These are phyloP conservation scores for Chaetomium cochliodes DNA, from an alignment of 495 filamentous ascomycete genomes.

Conservation along the genomic window DNA sequence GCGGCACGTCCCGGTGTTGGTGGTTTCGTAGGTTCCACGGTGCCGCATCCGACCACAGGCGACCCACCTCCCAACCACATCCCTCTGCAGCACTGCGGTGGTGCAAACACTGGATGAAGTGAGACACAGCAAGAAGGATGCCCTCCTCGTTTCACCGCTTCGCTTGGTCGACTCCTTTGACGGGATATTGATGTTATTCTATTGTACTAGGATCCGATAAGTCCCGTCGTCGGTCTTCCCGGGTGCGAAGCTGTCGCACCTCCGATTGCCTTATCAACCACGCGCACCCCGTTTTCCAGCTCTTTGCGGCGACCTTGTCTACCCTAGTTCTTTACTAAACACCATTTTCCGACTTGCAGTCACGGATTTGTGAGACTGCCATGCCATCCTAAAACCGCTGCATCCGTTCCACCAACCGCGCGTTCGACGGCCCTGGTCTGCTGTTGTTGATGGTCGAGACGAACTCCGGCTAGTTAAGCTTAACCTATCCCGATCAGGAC, in stretches of 20 bases:
- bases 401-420: background rate
- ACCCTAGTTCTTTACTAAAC: background rate
- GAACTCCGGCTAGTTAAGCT: background rate
- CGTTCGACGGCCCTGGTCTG: background rate
- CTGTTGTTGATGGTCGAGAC: background rate
- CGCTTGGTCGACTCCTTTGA: background rate
- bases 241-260: background rate
- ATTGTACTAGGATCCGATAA: background rate
- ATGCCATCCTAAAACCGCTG: slow-evolving; percentile 19
- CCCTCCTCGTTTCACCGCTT: background rate
- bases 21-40: background rate
- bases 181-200: background rate
- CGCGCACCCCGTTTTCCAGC: background rate
- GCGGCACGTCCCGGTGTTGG: slow-evolving; percentile 11
- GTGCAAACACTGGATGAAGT: background rate
- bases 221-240: background rate
- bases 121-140: background rate
- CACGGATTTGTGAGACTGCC: background rate
- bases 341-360: background rate
- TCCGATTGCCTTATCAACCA: background rate
- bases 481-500: background rate
- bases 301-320: background rate
- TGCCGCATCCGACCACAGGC: slow-evolving; percentile 3
- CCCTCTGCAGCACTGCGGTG: background rate
- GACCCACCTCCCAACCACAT: background rate